phyloP scores from a whole-genome alignment of 2,329 filamentous ascomycete species.

The Dactylellina cionopaga region DNA sequence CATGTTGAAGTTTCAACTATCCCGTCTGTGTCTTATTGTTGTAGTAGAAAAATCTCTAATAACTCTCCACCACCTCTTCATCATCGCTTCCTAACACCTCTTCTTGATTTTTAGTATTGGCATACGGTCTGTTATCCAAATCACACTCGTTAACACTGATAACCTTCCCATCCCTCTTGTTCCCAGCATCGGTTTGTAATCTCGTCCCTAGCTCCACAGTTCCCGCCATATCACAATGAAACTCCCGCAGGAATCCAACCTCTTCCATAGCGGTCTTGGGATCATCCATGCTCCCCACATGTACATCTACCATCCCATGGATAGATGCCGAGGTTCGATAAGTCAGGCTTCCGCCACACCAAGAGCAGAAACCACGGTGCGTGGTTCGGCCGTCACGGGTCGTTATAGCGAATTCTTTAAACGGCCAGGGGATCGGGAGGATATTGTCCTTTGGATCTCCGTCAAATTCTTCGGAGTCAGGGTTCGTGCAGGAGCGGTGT shows the following conservation, averaged over 20 bases:
- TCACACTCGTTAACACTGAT: constrained; percentile 16
- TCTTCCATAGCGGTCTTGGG: constrained; percentile 23
- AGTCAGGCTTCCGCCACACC: constrained; percentile 38
- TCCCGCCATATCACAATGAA: constrained; percentile 31
- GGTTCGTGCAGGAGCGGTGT: not conserved
- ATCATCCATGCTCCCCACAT: constrained; percentile 47
- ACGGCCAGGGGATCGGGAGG: constrained; percentile 40
- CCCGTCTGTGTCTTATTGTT: too few relatives aligned
- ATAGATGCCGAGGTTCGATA: constrained; percentile 37
- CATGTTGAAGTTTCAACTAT: constrained; percentile 18
- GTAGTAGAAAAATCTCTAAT: too few relatives aligned
- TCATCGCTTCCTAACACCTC: not conserved
- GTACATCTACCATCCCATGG: constrained; percentile 38
- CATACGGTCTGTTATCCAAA: constrained; percentile 14
- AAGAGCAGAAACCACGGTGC: constrained; percentile 40
- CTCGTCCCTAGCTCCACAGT: constrained; percentile 23
- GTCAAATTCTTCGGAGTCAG: constrained; percentile 5
- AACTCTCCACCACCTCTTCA: not conserved
- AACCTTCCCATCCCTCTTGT: constrained; percentile 23
- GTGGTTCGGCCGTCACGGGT: constrained; percentile 43
- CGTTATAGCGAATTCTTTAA: constrained; percentile 24
- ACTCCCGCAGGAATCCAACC: constrained; percentile 35
- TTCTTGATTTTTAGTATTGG: constrained; percentile 1
- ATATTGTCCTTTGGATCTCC: constrained; percentile 12
- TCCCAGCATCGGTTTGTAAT: constrained; percentile 16